Conservation (phyloP, 1,284 basidiomycete species). For the Cryptococcus hybrid region DNA sequence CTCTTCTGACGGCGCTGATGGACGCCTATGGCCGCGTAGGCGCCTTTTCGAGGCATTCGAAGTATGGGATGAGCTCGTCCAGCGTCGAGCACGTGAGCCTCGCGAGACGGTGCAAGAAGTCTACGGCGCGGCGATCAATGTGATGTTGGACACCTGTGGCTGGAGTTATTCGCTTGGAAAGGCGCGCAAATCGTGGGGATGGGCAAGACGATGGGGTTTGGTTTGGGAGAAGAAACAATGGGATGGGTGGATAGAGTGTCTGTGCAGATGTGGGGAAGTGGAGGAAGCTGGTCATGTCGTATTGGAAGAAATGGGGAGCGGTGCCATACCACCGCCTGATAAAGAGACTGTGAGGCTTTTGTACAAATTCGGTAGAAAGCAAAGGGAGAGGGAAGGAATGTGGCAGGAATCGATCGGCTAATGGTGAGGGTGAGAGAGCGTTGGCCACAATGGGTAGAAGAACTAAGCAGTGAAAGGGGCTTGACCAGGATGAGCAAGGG, state of each 20-base stretch:
- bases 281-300: constrained; percentile 67
- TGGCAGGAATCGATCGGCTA: constrained; percentile 7
- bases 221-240: constrained; percentile 59
- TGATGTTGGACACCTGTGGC: constrained; percentile 81
- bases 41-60: constrained; percentile 67
- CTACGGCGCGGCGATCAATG: constrained; percentile 68
- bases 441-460: constrained; percentile 35
- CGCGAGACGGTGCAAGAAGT: constrained; percentile 46
- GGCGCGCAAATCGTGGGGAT: constrained; percentile 58
- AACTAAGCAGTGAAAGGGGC: constrained; percentile 12
- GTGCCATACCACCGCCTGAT: constrained; percentile 22
- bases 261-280: constrained; percentile 67
- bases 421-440: constrained; percentile 19
- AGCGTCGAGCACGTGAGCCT: constrained; percentile 53
- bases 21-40: constrained; percentile 78
- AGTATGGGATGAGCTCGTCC: constrained; percentile 73
- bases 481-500: neutral
- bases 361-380: constrained; percentile 44
- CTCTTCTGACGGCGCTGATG: constrained; percentile 85
- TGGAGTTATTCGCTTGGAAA: constrained; percentile 57
- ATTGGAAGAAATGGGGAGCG: constrained; percentile 61
- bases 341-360: constrained; percentile 44
- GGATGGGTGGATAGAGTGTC: constrained; percentile 80
- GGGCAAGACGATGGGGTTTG: constrained; percentile 58
- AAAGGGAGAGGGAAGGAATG: constrained; percentile 8